Percentiles rank a stretch among this genome's conserved stretches.
These are phyloP conservation scores for Ceratocystis lukuohia DNA, from an alignment of 2,329 filamentous ascomycete species.

Conservation along the genomic window DNA sequence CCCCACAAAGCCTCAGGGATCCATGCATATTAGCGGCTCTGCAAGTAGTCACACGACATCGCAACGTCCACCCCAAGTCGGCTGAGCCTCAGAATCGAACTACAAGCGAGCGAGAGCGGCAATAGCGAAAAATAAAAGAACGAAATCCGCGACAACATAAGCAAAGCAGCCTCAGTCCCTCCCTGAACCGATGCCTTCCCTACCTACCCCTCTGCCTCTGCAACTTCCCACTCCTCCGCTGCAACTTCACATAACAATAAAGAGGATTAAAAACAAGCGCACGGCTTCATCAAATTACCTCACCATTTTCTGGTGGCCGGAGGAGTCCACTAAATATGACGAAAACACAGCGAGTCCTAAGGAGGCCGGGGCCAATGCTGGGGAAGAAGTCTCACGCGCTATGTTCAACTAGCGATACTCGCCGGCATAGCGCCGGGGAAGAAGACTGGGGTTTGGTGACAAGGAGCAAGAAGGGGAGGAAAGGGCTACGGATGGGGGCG, in stretches of 20 bases:
- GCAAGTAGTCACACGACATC: no score
- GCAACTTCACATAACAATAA: not conserved
- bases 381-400: not conserved
- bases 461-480: not conserved
- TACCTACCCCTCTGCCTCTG: not conserved
- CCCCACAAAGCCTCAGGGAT: not conserved
- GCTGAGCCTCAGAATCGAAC: no score
- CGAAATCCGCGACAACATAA: no score
- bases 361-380: not conserved
- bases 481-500: not conserved
- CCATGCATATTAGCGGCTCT: not conserved
- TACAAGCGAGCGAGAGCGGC: no score
- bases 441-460: not conserved
- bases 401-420: not conserved
- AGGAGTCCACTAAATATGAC: not conserved
- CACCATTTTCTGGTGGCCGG: not conserved
- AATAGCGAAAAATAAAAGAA: no score
- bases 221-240: not conserved
- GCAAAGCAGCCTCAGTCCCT: not conserved
- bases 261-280: not conserved
- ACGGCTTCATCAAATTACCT: not conserved
- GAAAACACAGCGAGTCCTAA: not conserved
- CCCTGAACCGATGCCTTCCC: not conserved
- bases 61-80: no score
- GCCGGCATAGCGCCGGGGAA: slow-evolving; percentile 2